Evolutionary conservation across 2,329 filamentous ascomycete species (phyloP).

Genomic region (Colletotrichum endophyticum): DNA sequence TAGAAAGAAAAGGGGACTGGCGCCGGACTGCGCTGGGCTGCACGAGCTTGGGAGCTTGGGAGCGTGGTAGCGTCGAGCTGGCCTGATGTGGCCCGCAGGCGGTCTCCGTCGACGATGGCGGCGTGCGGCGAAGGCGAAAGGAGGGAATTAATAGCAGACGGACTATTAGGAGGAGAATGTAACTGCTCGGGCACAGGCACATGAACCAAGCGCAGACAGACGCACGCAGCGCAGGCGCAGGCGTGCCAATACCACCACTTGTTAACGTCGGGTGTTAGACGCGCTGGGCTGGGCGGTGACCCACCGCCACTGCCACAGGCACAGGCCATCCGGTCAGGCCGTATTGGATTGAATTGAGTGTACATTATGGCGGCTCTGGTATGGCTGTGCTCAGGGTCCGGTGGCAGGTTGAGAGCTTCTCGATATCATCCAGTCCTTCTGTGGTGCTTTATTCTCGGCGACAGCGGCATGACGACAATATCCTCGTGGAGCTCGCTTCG

Average conservation of each 20-base stretch:
- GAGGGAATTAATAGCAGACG: constrained; percentile 1
- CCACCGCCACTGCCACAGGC: not conserved
- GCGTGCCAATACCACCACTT: not conserved
- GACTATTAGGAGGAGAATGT: constrained; percentile 1
- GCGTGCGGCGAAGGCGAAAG: not conserved
- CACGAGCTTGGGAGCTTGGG: not conserved
- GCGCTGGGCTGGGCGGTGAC: not conserved
- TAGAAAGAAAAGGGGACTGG: not conserved
- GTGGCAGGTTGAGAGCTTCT: constrained; percentile 10
- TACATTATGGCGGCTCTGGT: not conserved
- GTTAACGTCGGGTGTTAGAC: not conserved
- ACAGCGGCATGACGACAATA: constrained; percentile 8
- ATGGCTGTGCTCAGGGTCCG: constrained; percentile 3
- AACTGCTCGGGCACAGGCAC: not conserved
- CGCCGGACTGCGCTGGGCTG: not conserved
- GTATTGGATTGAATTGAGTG: not conserved
- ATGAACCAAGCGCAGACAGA: not conserved
- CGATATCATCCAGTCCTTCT: not conserved
- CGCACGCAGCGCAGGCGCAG: not conserved
- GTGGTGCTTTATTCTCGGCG: not conserved
- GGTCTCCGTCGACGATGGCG: not conserved
- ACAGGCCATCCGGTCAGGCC: constrained; percentile 15
- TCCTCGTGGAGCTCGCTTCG: not conserved
- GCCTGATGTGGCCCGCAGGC: not conserved
- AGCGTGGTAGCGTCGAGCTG: not conserved